phyloP scores from a whole-genome alignment of 202 grass and related monocot species.

The Carex sylvatica region DNA sequence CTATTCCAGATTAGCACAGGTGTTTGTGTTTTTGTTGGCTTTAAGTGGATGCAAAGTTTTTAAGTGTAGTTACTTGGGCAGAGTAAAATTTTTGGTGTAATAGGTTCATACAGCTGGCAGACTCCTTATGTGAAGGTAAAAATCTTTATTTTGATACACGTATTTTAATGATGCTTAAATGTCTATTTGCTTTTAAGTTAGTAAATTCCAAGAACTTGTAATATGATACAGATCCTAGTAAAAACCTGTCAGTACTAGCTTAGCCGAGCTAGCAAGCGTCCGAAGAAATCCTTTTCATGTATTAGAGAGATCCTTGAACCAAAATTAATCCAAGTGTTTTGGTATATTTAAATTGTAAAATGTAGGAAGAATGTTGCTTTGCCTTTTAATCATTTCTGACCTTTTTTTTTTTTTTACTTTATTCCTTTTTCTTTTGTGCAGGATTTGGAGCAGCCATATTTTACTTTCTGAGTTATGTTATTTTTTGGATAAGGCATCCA shows the following conservation, averaged over 20 bases:
- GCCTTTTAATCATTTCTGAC: not conserved
- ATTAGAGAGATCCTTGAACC: not conserved
- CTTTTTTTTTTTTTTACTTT: not conserved
- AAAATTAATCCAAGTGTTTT: not conserved
- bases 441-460: not conserved
- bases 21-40: not conserved
- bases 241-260: not conserved
- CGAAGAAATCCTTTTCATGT: not conserved
- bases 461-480: not conserved
- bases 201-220: not conserved
- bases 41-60: not conserved
- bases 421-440: not conserved
- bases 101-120: not conserved
- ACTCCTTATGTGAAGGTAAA: conserved; percentile 16
- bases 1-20: conserved; percentile 22
- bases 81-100: not conserved
- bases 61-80: not conserved
- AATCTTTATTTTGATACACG: not conserved
- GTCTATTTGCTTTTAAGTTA: not conserved
- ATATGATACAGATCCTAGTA: not conserved
- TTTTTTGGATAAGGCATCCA: not conserved
- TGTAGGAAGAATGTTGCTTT: not conserved
- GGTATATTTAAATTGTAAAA: not conserved
- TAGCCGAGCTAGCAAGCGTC: not conserved
- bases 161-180: not conserved